Base-by-base conservation (phyloP, 2,329 filamentous ascomycete species). In the Celoporthe dispersa region DNA sequence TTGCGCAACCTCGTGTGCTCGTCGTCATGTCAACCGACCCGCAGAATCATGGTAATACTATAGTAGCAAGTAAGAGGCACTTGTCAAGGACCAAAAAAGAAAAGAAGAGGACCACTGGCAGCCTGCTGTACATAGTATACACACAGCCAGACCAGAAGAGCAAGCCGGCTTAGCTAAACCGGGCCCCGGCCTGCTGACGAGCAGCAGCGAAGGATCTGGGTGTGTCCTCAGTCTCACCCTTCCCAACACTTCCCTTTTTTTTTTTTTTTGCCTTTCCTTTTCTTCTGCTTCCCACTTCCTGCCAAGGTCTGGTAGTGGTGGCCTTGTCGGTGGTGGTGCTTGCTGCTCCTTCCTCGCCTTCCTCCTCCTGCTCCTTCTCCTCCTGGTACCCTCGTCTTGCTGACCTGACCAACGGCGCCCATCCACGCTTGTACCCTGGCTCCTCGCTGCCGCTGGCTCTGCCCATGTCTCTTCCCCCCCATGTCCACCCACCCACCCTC, bases 91-190 rank as follows among this genome's bases (percentile, higher is more conserved):
- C 51, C 25, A 57, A 48, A 48, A 48, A 11, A 48, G 44, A n/a
- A 3, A 48, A 48, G 2, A 48, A n/a, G n/a, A 48, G 28, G 25
- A 31, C 25, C 25, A 33, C 28, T 11, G 14, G 51, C 51, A 14
- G 51, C 25, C 7, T 25, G 12, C 51, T 25, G n/a, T 60, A 31
- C 19, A 53, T 57, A 53, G 9, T 60, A 31, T 31, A 53, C 65
- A 53, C 69, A 69, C 69, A 71, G 69, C 69, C 69, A 69, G 69
- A 63, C 69, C 67, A 31, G 62, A 66, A 63, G 55, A 51, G 57
- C 69, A 71, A 63, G 66, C 69, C 62, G 35, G 60, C 60, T 44
- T 63, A 44, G 31, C 41, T 64, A 64, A 64, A 65, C 59, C 67
- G 48, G 69, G 66, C 66, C 69, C 48, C 25, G 41, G 67, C 64